Base-by-base conservation (phyloP, 768 basidiomycete genomes). In the Termitomyces sp. region DNA sequence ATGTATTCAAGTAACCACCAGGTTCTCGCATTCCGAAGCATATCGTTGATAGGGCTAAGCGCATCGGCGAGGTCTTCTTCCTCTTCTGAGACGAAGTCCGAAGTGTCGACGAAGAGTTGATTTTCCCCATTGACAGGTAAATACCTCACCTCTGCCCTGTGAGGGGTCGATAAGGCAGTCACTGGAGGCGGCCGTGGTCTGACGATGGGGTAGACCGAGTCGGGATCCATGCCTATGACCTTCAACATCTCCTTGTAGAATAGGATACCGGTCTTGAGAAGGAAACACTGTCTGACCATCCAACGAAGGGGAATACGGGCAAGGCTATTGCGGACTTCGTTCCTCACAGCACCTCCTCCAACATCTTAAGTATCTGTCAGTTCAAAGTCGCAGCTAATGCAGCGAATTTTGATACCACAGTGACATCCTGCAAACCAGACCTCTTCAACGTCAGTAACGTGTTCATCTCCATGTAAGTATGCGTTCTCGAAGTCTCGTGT, bases 351-450 rank as follows among this genome's bases (percentile, higher is more conserved):
- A 3, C 88, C 89, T 20, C 91, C 91, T 1, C 91, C 91, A 20
- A 93, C 80, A 63, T 91, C 89, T 89, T 15, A 33, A 45, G n/a
- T 41, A 24, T 50, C 47, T 15, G 41, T 30, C 48, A 34, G 58
- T 33, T 50, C n/a, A 6, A 18, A 7, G 44, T 18, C 16, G 34
- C 20, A 41, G 30, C 5, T 16, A 13, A 47, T 36, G 8, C 9
- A 2, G 18, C 30, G 48, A 50, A 46, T 6, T 22, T 48, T 71
- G 78, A 31, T 63, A 88, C 89, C 88, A 48, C 81, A 82, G 62
- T 91, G 89, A 63, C 80, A 83, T 0, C 90, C 90, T 4, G 88
- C 70, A 64, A 92, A 93, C 90, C 91, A 92, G 1, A 93, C 91
- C 64, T 93, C 89, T 49, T 82, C 77, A 4, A 89, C 82, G 58